These are phyloP conservation scores for Paracoccidioides lutzii DNA, from an alignment of 2,329 filamentous ascomycete genomes.

Conservation along the genomic window DNA sequence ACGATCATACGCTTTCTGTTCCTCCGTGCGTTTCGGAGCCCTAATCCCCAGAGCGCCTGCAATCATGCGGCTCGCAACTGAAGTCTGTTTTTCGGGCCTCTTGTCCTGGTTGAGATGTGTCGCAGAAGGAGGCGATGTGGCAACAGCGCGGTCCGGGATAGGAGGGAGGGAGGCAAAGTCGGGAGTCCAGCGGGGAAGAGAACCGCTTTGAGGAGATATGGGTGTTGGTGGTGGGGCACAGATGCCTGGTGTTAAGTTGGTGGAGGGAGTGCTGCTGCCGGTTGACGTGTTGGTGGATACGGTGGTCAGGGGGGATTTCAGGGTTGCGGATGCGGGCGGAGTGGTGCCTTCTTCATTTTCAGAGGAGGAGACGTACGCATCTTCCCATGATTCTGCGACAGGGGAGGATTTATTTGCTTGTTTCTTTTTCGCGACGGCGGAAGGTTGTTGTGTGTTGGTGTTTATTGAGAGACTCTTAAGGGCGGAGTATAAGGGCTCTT, in stretches of 20 bases:
- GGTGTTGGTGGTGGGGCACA: constrained; percentile 52
- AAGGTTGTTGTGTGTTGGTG: constrained; percentile 7
- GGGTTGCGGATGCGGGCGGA: constrained; percentile 13
- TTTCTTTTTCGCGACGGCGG: constrained; percentile 17
- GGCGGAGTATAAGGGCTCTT: constrained; percentile 10
- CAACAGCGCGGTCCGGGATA: constrained; percentile 21
- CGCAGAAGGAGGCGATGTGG: constrained; percentile 26
- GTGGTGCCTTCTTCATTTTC: constrained; percentile 13
- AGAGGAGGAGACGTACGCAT: constrained; percentile 44
- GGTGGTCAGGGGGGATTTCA: constrained; percentile 14
- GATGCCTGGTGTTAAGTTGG: constrained; percentile 9
- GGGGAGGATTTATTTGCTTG: constrained; percentile 15
- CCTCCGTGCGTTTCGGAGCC: constrained; percentile 69
- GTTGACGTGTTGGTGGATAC: constrained; percentile 15
- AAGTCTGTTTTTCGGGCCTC: constrained; percentile 83
- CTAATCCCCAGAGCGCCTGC: constrained; percentile 73
- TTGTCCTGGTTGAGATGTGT: constrained; percentile 10
- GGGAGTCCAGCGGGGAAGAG: constrained; percentile 7
- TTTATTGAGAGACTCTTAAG: constrained; percentile 20
- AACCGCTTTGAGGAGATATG: constrained; percentile 38
- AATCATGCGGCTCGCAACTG: constrained; percentile 80
- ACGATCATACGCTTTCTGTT: constrained; percentile 75
- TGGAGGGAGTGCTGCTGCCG: constrained; percentile 18
- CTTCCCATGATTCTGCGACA: constrained; percentile 64
- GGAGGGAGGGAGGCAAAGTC: constrained; percentile 51